Conservation (phyloP, 2,329 filamentous ascomycete species). For the Fusarium irregulare region DNA sequence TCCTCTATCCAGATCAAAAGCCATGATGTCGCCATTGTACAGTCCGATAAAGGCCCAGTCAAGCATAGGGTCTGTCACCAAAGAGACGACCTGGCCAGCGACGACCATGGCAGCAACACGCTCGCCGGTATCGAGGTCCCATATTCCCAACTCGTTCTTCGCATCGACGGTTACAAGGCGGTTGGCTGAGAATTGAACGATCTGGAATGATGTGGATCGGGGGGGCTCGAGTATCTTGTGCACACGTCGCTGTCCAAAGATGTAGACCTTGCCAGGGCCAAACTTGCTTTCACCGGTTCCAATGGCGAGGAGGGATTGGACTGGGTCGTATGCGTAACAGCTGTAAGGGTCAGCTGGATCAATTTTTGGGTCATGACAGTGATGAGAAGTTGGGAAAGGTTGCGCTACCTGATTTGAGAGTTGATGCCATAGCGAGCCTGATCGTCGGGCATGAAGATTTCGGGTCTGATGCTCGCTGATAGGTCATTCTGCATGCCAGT, state of each 20-base stretch:
- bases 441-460: conserved; percentile 85
- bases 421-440: conserved; percentile 85
- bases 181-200: conserved; percentile 86
- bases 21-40: conserved; percentile 84
- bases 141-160: conserved; percentile 86
- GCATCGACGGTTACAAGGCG: conserved; percentile 86
- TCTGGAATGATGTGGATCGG: conserved; percentile 78
- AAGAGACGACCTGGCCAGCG: conserved; percentile 77
- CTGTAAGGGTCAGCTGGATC: conserved; percentile 55
- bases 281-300: conserved; percentile 90
- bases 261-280: conserved; percentile 86
- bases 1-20: conserved; percentile 92
- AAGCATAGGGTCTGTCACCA: conserved; percentile 88
- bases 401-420: conserved; percentile 71
- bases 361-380: conserved; percentile 11
- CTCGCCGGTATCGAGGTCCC: conserved; percentile 78
- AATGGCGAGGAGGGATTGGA: conserved; percentile 92
- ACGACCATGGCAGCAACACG: conserved; percentile 77
- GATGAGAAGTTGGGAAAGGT: conserved; percentile 5
- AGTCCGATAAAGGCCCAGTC: conserved; percentile 93
- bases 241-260: conserved; percentile 86
- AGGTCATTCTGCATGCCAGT: conserved; percentile 92
- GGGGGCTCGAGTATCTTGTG: conserved; percentile 78
- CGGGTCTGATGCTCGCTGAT: conserved; percentile 81
- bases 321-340: conserved; percentile 88